Evolutionary conservation across 352 stramenopile species (phyloP), one percentile per base, ranked within the genome.

Genomic region (Phytophthora brassicae): DNA sequence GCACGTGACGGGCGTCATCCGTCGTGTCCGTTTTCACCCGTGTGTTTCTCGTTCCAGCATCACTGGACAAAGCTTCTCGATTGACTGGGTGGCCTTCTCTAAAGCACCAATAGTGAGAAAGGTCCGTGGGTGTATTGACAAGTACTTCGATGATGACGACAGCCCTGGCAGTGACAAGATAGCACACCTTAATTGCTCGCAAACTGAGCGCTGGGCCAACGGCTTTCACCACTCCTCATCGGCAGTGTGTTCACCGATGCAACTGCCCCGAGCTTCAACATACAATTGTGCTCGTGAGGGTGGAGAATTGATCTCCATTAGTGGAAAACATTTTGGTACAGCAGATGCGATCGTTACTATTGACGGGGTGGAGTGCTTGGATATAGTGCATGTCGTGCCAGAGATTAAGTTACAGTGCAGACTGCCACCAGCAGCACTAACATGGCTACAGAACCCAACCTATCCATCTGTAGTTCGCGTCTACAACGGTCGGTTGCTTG

Each of bases 71-170:
- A 84, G 72, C 36, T 87, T 91, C 48, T 73, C 81, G 4, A 67
- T 91, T 43, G 82, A 91, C 61, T 91, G 82, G 82, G 59, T 89
- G 33, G 79, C 78, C 4, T 85, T 89, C 47, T 61, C 74, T 8
- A 91, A 91, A 74, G 82, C 84, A 3, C 82, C 82, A 16, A 66
- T 89, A 8, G 73, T 92, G 47, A 81, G 75, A 16, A 86, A 89
- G 62, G 81, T 94, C n/a, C 80, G 79, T 4, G 84, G 82, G 1
- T 94, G 84, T 45, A 88, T 94, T 44, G 82, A 94, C 59, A 76
- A 81, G 22, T 94, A 88, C 58, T 91, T 77, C 39, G 68, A 71
- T 54, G 29, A 66, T 14, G 36, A 65, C 6, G 46, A 65, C 22
- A 16, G 50, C 16, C 42, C 54, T 29, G 44, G 41, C 11, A 46